Evolutionary conservation across 31 red algal species (phyloP), one percentile per base, ranked within the genome.

Genomic region (Bonnemaisonia californica): DNA sequence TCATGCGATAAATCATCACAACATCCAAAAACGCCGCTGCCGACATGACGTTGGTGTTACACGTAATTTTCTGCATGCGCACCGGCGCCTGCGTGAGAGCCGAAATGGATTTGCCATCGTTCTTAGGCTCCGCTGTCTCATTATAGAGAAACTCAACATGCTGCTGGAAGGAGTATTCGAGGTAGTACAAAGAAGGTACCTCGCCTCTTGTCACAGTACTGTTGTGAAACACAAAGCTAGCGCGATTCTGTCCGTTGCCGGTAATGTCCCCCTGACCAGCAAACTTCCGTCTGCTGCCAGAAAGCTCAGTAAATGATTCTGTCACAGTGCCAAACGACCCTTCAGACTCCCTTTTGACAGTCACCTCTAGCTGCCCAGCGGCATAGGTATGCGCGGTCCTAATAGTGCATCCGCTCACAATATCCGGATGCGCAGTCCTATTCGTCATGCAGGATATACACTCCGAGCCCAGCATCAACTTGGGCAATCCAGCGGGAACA

Each of bases 1-100:
- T 75, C 2, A 65, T 81, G 24, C 86, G 70, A 59, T 89, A 89
- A 21, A 81, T 75, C 45, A 35, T 86, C 23, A 86, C 35, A 41
- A 68, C 39, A 37, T 56, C 28, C 12, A 48, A 22, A 57, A 86
- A 77, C 4, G 54, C 69, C 18, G 3, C 45, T 11, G 33, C 30
- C 27, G 33, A 18, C 0, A 86, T 31, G 22, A 42, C 63, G 61
- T 86, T 86, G 19, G 38, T 36, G 7, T 57, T 19, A 33, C 82
- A 86, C 1, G 8, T 57, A 29, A 86, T 77, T 27, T 48, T 54
- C 22, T 29, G 69, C n/a, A 56, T 33, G 55, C 68, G 23, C 26
- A 77, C 82, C 2, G 9, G 38, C 4, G 56, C 37, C 36, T 77
- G 24, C 21, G 58, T 86, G n/a, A 30, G n/a, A 16, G 76, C 23